A percentile compares a stretch with the other conserved stretches of the same genome.
Conservation (phyloP, 768 basidiomycete genomes). For the Russula sp. region DNA sequence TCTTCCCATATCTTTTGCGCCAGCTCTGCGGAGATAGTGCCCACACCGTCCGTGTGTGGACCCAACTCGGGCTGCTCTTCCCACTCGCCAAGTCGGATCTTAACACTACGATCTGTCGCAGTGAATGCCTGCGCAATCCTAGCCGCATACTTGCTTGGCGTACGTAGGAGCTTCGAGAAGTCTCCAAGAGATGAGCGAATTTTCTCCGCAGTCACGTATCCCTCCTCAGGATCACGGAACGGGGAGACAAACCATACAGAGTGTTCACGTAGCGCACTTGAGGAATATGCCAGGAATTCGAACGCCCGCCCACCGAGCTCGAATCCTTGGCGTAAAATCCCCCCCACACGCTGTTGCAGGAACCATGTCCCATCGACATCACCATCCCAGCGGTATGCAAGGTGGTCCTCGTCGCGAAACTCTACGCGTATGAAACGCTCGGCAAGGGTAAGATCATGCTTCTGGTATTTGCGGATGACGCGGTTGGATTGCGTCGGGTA, state of each 20-base stretch:
- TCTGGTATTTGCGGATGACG: constrained; percentile 58
- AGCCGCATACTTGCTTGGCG: neutral
- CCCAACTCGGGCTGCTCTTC: constrained; percentile 54
- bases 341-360: constrained; percentile 33
- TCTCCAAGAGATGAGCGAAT: constrained; percentile 57
- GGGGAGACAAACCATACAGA: constrained; percentile 76
- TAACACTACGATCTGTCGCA: constrained; percentile 68
- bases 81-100: constrained; percentile 52
- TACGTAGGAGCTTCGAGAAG: neutral
- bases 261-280: constrained; percentile 69
- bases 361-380: constrained; percentile 53
- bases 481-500: constrained; percentile 71
- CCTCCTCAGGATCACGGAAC: constrained; percentile 43
- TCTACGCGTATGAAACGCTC: constrained; percentile 75
- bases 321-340: constrained; percentile 54
- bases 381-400: constrained; percentile 51
- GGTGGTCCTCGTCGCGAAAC: constrained; percentile 48
- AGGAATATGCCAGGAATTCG: constrained; percentile 78
- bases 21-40: neutral
- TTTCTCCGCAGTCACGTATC: constrained; percentile 43
- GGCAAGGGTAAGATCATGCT: constrained; percentile 37
- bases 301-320: constrained; percentile 65
- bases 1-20: constrained; percentile 42
- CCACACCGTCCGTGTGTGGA: neutral
- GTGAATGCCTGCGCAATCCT: constrained; percentile 31